Evolutionary conservation across 164 flowering plant species (phyloP), one percentile per base, ranked within the genome.

Genomic region (Berberis thunbergii): DNA sequence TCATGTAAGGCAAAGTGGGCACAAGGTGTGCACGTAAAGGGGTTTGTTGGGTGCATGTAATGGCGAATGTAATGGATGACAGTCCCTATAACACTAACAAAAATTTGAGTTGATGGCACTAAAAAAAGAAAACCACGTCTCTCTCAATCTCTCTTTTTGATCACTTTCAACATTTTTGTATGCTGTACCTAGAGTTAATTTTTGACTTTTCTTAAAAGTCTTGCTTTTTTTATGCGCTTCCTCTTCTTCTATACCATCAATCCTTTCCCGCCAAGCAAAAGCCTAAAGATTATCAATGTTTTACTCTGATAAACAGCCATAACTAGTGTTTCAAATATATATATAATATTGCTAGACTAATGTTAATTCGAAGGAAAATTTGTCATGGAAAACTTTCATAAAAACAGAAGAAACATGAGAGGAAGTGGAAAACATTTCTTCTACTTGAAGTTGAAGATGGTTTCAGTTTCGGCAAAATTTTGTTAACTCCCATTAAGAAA

Each of bases 1-100:
- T 77, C 77, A 4, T 78, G 83, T 66, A 70, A 74, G 75, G 83
- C 63, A 77, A 81, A 81, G 77, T 70, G 73, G 79, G 78, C 57
- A 78, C 82, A 81, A 67, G 67, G 67, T 69, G 73, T 68, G 74
- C 65, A 66, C 69, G 68, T 66, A 71, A 73, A 76, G 64, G 64
- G 58, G 55, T 60, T 73, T 67, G 61, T 66, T 70, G 41, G 44
- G 69, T 57, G 69, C 69, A 26, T 26, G 26, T 26, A 26, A 26
- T 26, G 26, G 26, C 26, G 26, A 26, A 26, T 26, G 26, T 26
- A 79, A 75, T 82, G 83, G 86, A 76, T 79, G 83, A 74, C 83
- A 82, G 79, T 66, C 71, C 26, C 26, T 45, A 43, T 45, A 5
- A 42, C 73, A 68, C 76, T 26, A 26, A 26, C 26, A 26, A 50